Percentiles rank a stretch among this genome's conserved stretches.
These are phyloP conservation scores for Chaetomium tenue DNA, from an alignment of 495 filamentous ascomycete species.

Conservation along the genomic window DNA sequence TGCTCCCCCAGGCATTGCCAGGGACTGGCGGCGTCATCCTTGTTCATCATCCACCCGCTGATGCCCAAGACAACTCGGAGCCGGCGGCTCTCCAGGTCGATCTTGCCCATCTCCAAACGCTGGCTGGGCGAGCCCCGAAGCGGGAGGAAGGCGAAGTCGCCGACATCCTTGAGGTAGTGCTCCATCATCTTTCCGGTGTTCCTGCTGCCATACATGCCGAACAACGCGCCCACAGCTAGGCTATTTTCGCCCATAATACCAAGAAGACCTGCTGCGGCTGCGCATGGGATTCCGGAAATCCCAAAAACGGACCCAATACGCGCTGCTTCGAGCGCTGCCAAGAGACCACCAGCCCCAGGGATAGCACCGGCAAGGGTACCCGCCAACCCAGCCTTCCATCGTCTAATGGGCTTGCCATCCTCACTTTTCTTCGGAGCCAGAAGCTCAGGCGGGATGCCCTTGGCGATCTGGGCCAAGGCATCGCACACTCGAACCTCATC, in stretches of 20 bases:
- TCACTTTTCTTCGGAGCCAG: conserved; percentile 66
- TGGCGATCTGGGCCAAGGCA: conserved; percentile 68
- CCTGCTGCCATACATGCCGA: conserved; percentile 83
- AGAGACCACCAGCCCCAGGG: conserved; percentile 66
- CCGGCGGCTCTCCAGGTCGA: conserved; percentile 51
- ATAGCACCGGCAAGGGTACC: conserved; percentile 64
- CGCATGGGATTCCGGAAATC: conserved; percentile 60
- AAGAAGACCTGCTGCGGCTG: conserved; percentile 69
- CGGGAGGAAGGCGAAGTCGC: conserved; percentile 86
- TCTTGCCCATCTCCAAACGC: conserved; percentile 43
- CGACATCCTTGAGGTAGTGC: conserved; percentile 77
- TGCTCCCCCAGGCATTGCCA: conserved; percentile 71
- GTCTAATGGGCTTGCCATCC: conserved; percentile 60
- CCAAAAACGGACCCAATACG: conserved; percentile 81
- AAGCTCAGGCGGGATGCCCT: conserved; percentile 66
- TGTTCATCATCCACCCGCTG: conserved; percentile 73
- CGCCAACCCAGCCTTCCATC: conserved; percentile 69
- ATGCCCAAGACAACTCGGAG: conserved; percentile 81
- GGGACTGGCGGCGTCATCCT: conserved; percentile 65
- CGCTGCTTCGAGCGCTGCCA: conserved; percentile 77
- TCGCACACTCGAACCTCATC: conserved; percentile 74
- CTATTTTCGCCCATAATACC: conserved; percentile 74
- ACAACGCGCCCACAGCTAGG: conserved; percentile 75
- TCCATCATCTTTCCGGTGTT: conserved; percentile 88
- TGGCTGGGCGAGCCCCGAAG: conserved; percentile 48